Percentiles rank a stretch among this genome's conserved stretches.
These are phyloP conservation scores for Iodosphaeria phyllophila DNA, from an alignment of 2,329 filamentous ascomycete species.

Conservation along the genomic window DNA sequence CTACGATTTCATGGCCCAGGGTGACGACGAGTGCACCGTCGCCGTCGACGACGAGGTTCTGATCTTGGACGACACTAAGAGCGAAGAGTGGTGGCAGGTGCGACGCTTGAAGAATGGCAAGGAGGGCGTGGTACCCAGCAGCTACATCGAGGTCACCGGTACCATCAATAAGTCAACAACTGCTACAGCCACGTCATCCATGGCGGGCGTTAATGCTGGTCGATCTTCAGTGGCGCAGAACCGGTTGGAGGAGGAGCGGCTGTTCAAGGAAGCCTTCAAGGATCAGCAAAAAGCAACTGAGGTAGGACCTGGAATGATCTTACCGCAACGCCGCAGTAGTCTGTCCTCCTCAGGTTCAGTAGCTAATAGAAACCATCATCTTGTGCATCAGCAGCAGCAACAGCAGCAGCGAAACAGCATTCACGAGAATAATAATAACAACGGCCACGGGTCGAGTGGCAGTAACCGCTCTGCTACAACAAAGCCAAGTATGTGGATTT, in stretches of 20 bases:
- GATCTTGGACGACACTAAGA: conserved; percentile 74
- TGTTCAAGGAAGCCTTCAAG: conserved; percentile 64
- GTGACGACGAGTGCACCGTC: conserved; percentile 91
- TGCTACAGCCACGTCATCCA: too few relatives aligned
- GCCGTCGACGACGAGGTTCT: conserved; percentile 78
- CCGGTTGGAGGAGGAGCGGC: conserved; percentile 59
- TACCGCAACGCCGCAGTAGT: conserved; percentile 67
- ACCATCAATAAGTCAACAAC: conserved; percentile 32
- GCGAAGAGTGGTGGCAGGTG: conserved; percentile 98
- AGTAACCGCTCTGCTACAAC: conserved; percentile 28
- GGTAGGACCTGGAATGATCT: conserved; percentile 60
- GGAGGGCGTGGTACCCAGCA: conserved; percentile 90
- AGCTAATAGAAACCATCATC: conserved; percentile 49
- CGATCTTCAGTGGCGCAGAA: conserved; percentile 60
- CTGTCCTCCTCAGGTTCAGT: conserved; percentile 46
- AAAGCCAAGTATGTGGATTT: conserved; percentile 63
- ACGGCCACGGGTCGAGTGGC: conserved; percentile 24
- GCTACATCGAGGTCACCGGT: conserved; percentile 80
- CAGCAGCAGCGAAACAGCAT: conserved; percentile 57
- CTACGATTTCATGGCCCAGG: conserved; percentile 94
- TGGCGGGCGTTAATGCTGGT: conserved; percentile 32
- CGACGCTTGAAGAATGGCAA: conserved; percentile 77
- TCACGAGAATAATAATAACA: conserved; percentile 47
- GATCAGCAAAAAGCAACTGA: conserved; percentile 46
- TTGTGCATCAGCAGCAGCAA: too few relatives aligned